Conservation (phyloP, 768 basidiomycete genomes). For the Mycena chlorophos region DNA sequence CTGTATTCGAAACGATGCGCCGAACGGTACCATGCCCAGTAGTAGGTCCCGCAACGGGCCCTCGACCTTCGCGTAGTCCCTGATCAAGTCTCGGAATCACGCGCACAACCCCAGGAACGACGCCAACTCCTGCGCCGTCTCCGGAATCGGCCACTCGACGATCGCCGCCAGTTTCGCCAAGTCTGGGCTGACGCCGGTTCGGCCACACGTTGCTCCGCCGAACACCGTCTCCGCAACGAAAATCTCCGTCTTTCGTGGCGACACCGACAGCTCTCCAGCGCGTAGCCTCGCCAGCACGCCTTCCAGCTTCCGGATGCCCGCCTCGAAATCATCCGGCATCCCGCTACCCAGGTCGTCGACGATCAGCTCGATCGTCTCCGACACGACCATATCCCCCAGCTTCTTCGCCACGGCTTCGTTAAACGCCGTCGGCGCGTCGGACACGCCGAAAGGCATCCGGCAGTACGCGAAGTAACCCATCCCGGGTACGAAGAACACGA, state of each 20-base stretch:
- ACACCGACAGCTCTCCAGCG: conserved; percentile 33
- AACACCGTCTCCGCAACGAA: conserved; percentile 38
- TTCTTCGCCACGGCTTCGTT: not conserved
- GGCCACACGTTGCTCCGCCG: conserved; percentile 33
- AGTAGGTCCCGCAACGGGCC: conserved; percentile 6
- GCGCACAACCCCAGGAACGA: conserved; percentile 13
- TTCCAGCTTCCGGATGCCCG: conserved; percentile 25
- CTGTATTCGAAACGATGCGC: not conserved
- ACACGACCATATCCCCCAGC: not conserved
- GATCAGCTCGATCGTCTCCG: conserved; percentile 30
- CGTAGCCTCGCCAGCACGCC: conserved; percentile 30
- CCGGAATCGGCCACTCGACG: conserved; percentile 7
- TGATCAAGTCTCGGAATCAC: conserved; percentile 14
- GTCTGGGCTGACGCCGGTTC: conserved; percentile 29
- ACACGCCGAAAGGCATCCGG: conserved; percentile 40
- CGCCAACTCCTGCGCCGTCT: conserved; percentile 1
- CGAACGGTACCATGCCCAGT: not conserved
- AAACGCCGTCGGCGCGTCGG: conserved; percentile 38
- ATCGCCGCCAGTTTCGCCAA: conserved; percentile 13
- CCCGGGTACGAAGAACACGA: conserved; percentile 38
- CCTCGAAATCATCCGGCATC: conserved; percentile 33
- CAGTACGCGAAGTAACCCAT: conserved; percentile 35
- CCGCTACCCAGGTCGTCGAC: conserved; percentile 37
- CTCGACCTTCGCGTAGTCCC: conserved; percentile 1
- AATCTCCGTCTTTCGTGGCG: conserved; percentile 34